These are phyloP conservation scores for Effrenium voratum DNA, from an alignment of 73 alveolate genomes.

Conservation along the genomic window DNA sequence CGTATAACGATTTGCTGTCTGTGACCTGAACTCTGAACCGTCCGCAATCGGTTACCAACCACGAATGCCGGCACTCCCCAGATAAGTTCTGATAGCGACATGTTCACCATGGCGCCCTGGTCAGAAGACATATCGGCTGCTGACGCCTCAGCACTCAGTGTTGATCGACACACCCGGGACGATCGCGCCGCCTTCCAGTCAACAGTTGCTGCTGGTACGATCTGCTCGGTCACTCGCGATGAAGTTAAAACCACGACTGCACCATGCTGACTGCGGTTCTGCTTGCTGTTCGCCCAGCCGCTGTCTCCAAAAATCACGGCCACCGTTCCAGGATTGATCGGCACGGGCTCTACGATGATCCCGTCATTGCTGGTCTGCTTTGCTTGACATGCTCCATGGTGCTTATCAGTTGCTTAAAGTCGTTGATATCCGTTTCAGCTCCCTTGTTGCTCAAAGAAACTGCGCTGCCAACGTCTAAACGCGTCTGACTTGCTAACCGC, in stretches of 20 bases:
- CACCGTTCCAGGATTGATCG: neutral
- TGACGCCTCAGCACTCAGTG: slow-evolving; percentile 1
- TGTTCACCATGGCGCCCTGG: neutral
- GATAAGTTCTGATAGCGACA: neutral
- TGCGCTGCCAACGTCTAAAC: neutral
- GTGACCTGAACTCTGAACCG: neutral
- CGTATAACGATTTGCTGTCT: neutral
- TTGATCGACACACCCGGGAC: neutral
- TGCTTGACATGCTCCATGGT: neutral
- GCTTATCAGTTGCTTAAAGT: neutral
- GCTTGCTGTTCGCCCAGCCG: neutral
- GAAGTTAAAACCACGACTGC: neutral
- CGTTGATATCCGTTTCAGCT: neutral
- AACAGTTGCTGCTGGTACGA: neutral
- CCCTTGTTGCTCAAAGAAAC: neutral
- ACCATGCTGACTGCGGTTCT: neutral
- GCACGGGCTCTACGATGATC: neutral
- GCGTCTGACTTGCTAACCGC: neutral
- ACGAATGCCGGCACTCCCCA: neutral
- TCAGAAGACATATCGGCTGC: slow-evolving; percentile 4
- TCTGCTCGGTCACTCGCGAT: neutral
- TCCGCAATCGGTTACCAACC: no score
- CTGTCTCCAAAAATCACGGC: neutral
- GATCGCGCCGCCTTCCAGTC: slow-evolving; percentile 3
- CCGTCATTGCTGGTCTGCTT: neutral